phyloP scores from a whole-genome alignment of 495 filamentous ascomycete species.

The Penicillium verhagenii region DNA sequence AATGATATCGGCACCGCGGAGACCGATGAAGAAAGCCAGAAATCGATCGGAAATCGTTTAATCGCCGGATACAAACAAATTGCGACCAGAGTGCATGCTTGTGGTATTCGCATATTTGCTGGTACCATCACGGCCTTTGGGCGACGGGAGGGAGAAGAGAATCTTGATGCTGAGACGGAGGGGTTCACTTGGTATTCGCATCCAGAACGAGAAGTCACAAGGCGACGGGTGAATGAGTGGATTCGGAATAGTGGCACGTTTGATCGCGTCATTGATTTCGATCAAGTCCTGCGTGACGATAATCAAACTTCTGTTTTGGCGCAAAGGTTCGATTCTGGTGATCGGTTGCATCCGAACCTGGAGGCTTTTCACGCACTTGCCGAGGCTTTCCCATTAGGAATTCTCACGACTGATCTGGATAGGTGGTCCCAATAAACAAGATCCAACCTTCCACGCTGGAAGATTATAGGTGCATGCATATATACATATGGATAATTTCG shows the following conservation, averaged over 20 bases:
- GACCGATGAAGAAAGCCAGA: slow-evolving; percentile 46
- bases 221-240: slow-evolving; percentile 61
- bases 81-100: slow-evolving; percentile 52
- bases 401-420: slow-evolving; percentile 36
- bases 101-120: slow-evolving; percentile 57
- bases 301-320: slow-evolving; percentile 42
- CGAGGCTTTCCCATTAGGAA: slow-evolving; percentile 54
- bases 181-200: slow-evolving; percentile 48
- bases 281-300: slow-evolving; percentile 53
- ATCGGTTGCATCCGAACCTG: slow-evolving; percentile 71
- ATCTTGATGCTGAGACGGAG: slow-evolving; percentile 27
- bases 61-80: slow-evolving; percentile 60
- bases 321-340: slow-evolving; percentile 60
- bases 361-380: slow-evolving; percentile 63
- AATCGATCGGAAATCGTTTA: slow-evolving; percentile 48
- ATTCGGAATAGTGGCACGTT: slow-evolving; percentile 59
- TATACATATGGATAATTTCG: too few species aligned
- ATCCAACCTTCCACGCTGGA: too few species aligned
- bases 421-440: too few species aligned
- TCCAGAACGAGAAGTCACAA: slow-evolving; percentile 53
- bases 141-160: slow-evolving; percentile 16
- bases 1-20: slow-evolving; percentile 66
- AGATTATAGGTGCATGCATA: too few species aligned
- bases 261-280: slow-evolving; percentile 65
- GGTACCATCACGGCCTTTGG: slow-evolving; percentile 71